Percentiles rank a stretch among this genome's conserved stretches.
Conservation (phyloP, 2,329 filamentous ascomycete genomes). For the Neopestalotiopsis sp. region DNA sequence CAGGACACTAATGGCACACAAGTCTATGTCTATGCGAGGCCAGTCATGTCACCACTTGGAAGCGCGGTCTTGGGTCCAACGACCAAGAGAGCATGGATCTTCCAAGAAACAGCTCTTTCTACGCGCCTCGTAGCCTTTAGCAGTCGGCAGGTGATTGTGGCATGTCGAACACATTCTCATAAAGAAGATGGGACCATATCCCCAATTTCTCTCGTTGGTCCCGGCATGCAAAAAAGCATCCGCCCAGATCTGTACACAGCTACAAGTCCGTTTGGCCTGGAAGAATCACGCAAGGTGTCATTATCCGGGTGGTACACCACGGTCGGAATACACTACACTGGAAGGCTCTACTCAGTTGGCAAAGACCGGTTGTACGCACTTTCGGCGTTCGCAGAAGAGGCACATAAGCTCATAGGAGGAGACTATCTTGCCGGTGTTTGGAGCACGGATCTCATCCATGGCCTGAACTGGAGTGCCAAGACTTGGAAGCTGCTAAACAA, state of each 20-base stretch:
- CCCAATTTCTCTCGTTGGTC: neutral
- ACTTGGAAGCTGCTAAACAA: too few relatives aligned
- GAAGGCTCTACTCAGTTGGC: neutral
- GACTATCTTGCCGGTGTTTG: neutral
- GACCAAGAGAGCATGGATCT: neutral
- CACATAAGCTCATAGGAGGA: neutral
- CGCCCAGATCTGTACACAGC: neutral
- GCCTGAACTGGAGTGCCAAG: neutral
- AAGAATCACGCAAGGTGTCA: neutral
- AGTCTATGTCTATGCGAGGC: neutral
- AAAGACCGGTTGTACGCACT: neutral
- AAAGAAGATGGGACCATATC: too few relatives aligned
- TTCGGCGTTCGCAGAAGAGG: neutral
- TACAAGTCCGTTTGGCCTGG: too few relatives aligned
- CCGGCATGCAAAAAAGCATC: too few relatives aligned
- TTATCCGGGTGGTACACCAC: neutral
- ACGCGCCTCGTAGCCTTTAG: neutral
- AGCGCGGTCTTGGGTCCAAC: too few relatives aligned
- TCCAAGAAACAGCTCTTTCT: neutral
- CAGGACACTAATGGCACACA: neutral
- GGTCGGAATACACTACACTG: neutral
- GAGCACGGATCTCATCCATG: neutral
- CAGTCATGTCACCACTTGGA: too few relatives aligned
- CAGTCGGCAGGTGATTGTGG: neutral
- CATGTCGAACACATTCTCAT: neutral